Percentiles rank a stretch among this genome's conserved stretches.
Evolutionary conservation across 306 rosid species (phyloP).

Genomic region (Glycine tomentella): DNA sequence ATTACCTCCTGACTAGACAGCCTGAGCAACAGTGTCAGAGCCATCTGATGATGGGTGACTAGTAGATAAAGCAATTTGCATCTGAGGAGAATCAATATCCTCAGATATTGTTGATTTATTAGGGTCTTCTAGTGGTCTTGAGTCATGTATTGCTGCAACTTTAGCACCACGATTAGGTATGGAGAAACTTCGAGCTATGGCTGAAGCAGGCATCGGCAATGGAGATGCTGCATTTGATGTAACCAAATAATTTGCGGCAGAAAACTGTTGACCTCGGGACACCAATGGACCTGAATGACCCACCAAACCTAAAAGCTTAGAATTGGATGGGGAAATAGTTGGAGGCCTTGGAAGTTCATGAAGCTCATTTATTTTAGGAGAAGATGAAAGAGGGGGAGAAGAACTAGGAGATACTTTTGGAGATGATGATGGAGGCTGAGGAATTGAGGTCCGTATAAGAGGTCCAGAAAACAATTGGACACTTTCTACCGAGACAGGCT

Average conservation of each 20-base stretch:
- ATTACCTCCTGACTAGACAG: conserved; percentile 62
- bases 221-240: conserved; percentile 67
- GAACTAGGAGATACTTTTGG: conserved; percentile 67
- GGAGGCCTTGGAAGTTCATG: conserved; percentile 94
- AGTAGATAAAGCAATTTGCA: conserved; percentile 60
- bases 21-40: conserved; percentile 40
- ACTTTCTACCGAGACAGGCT: conserved; percentile 46
- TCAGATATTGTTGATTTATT: conserved; percentile 42
- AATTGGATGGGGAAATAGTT: conserved; percentile 52
- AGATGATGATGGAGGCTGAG: conserved; percentile 66
- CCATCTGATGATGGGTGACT: conserved; percentile 45
- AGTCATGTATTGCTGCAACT: conserved; percentile 49
- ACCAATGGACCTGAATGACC: conserved; percentile 78
- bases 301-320: conserved; percentile 57
- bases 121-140: conserved; percentile 54
- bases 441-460: conserved; percentile 59
- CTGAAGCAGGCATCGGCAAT: conserved; percentile 68
- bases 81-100: conserved; percentile 54
- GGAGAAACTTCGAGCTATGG: conserved; percentile 72
- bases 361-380: conserved; percentile 86
- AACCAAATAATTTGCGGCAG: conserved; percentile 47
- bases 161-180: conserved; percentile 65
- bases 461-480: conserved; percentile 82
- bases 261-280: conserved; percentile 59
- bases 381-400: conserved; percentile 73